These are phyloP conservation scores for Dactylella cylindrospora DNA, from an alignment of 2,329 filamentous ascomycete species.

Conservation along the genomic window DNA sequence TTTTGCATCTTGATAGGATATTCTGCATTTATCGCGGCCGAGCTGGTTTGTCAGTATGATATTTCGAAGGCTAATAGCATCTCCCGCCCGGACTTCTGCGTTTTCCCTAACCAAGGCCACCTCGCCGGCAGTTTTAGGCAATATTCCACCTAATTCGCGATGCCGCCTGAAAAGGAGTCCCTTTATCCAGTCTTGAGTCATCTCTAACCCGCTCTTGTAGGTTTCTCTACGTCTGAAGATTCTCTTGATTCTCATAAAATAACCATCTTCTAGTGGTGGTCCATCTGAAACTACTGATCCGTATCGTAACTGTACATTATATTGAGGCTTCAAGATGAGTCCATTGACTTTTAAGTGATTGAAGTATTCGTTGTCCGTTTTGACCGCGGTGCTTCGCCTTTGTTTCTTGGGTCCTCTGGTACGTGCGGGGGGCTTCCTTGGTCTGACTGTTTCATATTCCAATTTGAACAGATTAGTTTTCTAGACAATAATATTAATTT, in stretches of 20 bases:
- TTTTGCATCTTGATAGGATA: constrained; percentile 42
- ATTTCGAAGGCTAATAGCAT: constrained; percentile 26
- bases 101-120: constrained; percentile 26
- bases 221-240: constrained; percentile 18
- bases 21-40: constrained; percentile 21
- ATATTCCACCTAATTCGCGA: constrained; percentile 31
- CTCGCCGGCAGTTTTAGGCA: constrained; percentile 33
- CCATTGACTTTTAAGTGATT: constrained; percentile 26
- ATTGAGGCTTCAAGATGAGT: constrained; percentile 10
- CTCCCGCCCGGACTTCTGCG: constrained; percentile 18
- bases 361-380: constrained; percentile 12
- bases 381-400: not conserved
- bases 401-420: not conserved
- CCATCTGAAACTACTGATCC: constrained; percentile 13
- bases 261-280: constrained; percentile 11
- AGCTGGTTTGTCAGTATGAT: constrained; percentile 31
- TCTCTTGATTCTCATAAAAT: constrained; percentile 38
- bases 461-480: not conserved
- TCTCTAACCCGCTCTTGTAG: constrained; percentile 25
- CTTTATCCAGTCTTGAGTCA: constrained; percentile 21
- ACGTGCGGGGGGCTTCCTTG: not conserved
- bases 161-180: constrained; percentile 25
- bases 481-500: not conserved
- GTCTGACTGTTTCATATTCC: not conserved
- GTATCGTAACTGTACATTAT: constrained; percentile 21